A percentile compares a stretch with the other conserved stretches of the same genome.
These are phyloP conservation scores for Penicillium sp. DNA, from an alignment of 2,329 filamentous ascomycete genomes.

Conservation along the genomic window DNA sequence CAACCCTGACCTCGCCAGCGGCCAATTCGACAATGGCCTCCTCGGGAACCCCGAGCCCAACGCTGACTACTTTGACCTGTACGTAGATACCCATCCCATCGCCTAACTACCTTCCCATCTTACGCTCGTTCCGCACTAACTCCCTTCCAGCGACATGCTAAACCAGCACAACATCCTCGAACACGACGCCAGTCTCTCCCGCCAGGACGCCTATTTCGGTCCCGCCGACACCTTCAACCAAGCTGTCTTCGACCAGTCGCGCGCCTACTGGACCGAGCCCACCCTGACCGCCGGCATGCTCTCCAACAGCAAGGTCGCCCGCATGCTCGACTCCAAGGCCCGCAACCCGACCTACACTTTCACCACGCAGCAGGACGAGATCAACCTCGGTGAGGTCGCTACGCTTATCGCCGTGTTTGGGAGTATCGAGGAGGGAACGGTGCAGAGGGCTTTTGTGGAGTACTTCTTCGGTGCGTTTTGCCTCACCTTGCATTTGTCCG, in stretches of 20 bases:
- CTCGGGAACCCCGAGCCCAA: conserved; percentile 3
- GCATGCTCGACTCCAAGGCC: conserved; percentile 51
- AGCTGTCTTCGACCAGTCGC: conserved; percentile 48
- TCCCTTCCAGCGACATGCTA: conserved; percentile 22
- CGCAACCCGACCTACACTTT: conserved; percentile 57
- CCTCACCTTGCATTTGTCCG: too few species aligned
- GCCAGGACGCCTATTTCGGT: conserved; percentile 47
- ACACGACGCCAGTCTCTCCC: conserved; percentile 31
- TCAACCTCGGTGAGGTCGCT: conserved; percentile 57
- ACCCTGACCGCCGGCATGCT: conserved; percentile 48
- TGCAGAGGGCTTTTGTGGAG: conserved; percentile 36
- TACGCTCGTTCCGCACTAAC: conserved; percentile 22
- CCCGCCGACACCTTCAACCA: conserved; percentile 60
- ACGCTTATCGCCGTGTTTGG: conserved; percentile 58
- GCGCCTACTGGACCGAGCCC: conserved; percentile 54
- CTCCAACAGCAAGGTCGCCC: conserved; percentile 53
- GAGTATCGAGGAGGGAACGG: conserved; percentile 46
- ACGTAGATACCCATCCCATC: not conserved
- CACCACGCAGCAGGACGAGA: conserved; percentile 46
- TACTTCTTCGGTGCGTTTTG: conserved; percentile 27
- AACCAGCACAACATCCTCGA: conserved; percentile 29
- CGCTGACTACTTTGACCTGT: not conserved
- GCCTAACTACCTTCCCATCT: not conserved
- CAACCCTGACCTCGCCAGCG: not conserved
- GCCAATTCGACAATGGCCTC: conserved; percentile 9